Evolutionary conservation across 2,329 filamentous ascomycete genomes (phyloP).

Genomic region (Aspergillus awamori): DNA sequence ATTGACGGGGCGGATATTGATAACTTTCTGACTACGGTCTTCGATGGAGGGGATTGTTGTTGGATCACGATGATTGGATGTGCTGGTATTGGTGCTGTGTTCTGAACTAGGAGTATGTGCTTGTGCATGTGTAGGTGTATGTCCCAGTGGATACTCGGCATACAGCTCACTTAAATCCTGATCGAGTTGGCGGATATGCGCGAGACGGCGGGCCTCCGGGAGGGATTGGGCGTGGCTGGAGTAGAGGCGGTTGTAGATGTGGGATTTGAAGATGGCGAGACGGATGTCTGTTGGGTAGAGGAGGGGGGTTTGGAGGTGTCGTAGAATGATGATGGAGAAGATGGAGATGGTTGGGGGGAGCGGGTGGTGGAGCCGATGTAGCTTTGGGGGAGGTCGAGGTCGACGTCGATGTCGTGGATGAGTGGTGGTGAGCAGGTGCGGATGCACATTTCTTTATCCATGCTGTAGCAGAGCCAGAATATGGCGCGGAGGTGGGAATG

Average conservation of each 20-base stretch:
- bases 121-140: no score
- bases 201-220: slow-evolving; percentile 23
- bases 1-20: slow-evolving; percentile 27
- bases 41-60: no score
- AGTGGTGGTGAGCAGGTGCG: slow-evolving; percentile 25
- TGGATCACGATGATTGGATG: no score
- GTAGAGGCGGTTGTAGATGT: slow-evolving; percentile 27
- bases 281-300: slow-evolving; percentile 31
- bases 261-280: slow-evolving; percentile 27
- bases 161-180: slow-evolving; percentile 27
- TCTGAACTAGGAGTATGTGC: no score
- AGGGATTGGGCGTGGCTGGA: slow-evolving; percentile 16
- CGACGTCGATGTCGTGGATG: slow-evolving; percentile 29
- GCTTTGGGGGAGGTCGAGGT: slow-evolving; percentile 25
- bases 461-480: slow-evolving; percentile 30
- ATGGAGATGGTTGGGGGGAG: background rate
- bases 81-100: no score
- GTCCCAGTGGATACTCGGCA: slow-evolving; percentile 18
- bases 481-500: slow-evolving; percentile 24
- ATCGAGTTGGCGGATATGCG: slow-evolving; percentile 31
- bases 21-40: background rate
- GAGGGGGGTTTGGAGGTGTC: slow-evolving; percentile 19
- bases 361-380: slow-evolving; percentile 15
- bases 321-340: slow-evolving; percentile 16
- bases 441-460: slow-evolving; percentile 30